These are phyloP conservation scores for Amauroascus verrucosus DNA, from an alignment of 2,329 filamentous ascomycete species.

Conservation along the genomic window DNA sequence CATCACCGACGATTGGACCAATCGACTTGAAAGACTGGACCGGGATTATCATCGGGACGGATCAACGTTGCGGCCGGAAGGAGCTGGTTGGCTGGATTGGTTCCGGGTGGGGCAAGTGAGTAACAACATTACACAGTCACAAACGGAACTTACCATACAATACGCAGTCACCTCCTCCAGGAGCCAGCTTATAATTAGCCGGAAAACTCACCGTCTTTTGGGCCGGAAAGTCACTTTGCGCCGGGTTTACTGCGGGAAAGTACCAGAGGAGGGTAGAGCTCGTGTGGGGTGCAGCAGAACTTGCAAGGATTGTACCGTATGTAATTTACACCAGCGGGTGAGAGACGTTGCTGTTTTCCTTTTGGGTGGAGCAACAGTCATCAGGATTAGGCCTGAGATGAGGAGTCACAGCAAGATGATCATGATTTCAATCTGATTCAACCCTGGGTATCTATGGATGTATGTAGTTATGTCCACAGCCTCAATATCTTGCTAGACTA, in stretches of 20 bases:
- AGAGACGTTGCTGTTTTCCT: too few species aligned
- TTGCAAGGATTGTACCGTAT: not conserved
- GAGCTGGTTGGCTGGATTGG: not conserved
- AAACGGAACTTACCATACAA: not conserved
- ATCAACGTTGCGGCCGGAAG: not conserved
- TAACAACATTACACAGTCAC: slow-evolving; percentile 1
- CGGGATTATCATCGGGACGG: not conserved
- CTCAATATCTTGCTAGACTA: too few species aligned
- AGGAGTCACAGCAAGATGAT: too few species aligned
- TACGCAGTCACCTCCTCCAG: not conserved
- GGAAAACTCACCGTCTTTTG: slow-evolving; percentile 15
- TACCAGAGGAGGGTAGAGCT: not conserved
- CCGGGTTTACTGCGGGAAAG: not conserved
- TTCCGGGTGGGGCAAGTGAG: not conserved
- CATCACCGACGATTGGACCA: not conserved
- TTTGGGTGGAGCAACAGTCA: too few species aligned
- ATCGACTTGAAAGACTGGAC: not conserved
- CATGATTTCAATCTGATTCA: too few species aligned
- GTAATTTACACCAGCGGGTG: not conserved
- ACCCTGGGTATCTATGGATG: too few species aligned
- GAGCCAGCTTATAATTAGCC: slow-evolving; percentile 1
- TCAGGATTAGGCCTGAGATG: too few species aligned
- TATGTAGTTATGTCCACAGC: too few species aligned
- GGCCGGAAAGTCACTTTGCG: not conserved
- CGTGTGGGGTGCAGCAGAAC: slow-evolving; percentile 9